phyloP scores from a whole-genome alignment of 257 asterid genomes.

The Solanum tarijense region DNA sequence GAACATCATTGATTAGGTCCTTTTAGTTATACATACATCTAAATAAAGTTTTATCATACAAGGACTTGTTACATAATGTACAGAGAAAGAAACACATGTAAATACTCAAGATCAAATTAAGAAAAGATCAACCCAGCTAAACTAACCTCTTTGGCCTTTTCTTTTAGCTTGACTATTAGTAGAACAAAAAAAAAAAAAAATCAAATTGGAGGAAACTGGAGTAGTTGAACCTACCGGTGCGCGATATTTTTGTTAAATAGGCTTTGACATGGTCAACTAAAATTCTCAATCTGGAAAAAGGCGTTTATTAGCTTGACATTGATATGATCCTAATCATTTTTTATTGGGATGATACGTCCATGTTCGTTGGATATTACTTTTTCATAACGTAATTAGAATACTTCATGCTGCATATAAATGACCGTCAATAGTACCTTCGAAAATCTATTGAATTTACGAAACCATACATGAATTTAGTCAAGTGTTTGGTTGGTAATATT shows the following conservation, averaged over 20 bases:
- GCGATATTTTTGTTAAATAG: neutral
- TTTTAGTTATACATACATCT: neutral
- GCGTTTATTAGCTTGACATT: neutral
- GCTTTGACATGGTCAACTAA: neutral
- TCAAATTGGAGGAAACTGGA: neutral
- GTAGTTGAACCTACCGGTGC: neutral
- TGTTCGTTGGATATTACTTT: neutral
- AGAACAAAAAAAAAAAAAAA: neutral
- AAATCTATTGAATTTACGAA: neutral
- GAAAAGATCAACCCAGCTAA: neutral
- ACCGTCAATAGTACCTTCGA: neutral
- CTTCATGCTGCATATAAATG: neutral
- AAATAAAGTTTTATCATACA: neutral
- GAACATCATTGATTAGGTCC: neutral
- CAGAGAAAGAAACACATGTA: neutral
- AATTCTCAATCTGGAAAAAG: neutral
- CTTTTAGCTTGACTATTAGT: neutral
- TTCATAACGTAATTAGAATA: neutral
- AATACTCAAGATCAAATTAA: neutral
- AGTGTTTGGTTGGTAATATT: neutral
- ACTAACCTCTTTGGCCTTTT: neutral
- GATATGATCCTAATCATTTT: neutral
- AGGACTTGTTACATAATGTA: neutral
- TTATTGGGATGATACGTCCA: neutral
- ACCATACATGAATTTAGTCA: neutral